Percentiles rank a stretch among this genome's conserved stretches.
Conservation (phyloP, 2,329 filamentous ascomycete genomes). For the Aspergillus luchuensis region DNA sequence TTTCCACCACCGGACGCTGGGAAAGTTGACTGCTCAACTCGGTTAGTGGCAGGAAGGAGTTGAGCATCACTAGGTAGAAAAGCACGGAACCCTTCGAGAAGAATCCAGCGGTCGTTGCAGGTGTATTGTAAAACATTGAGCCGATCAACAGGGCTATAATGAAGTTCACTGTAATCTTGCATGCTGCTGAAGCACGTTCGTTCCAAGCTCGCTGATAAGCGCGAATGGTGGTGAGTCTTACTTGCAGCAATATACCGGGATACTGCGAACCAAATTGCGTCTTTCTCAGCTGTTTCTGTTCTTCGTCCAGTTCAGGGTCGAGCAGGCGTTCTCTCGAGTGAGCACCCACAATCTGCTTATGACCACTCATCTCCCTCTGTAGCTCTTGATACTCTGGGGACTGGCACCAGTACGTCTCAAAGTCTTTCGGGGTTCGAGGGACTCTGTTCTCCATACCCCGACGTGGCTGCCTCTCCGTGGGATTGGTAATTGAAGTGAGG, state of each 20-base stretch:
- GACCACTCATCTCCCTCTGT: conserved; percentile 42
- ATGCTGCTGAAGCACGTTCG: conserved; percentile 71
- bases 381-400: conserved; percentile 50
- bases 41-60: conserved; percentile 64
- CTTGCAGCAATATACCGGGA: conserved; percentile 69
- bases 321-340: conserved; percentile 35
- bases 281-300: conserved; percentile 39
- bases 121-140: conserved; percentile 77
- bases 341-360: conserved; percentile 27
- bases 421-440: conserved; percentile 69
- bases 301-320: conserved; percentile 38
- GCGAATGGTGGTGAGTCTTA: conserved; percentile 75
- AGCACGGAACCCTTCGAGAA: conserved; percentile 74
- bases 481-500: conserved; percentile 67
- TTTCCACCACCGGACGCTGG: conserved; percentile 31
- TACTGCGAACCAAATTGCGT: conserved; percentile 71
- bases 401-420: conserved; percentile 59
- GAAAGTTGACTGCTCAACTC: conserved; percentile 46
- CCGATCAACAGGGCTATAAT: conserved; percentile 74
- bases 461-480: conserved; percentile 56
- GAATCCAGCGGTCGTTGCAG: conserved; percentile 66
- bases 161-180: conserved; percentile 65
- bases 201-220: conserved; percentile 74
- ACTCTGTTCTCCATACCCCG: conserved; percentile 62
- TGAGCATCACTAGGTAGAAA: conserved; percentile 85